A percentile compares a stretch with the other conserved stretches of the same genome.
Conservation (phyloP, 2,329 filamentous ascomycete species). For the Penicillium sp. region DNA sequence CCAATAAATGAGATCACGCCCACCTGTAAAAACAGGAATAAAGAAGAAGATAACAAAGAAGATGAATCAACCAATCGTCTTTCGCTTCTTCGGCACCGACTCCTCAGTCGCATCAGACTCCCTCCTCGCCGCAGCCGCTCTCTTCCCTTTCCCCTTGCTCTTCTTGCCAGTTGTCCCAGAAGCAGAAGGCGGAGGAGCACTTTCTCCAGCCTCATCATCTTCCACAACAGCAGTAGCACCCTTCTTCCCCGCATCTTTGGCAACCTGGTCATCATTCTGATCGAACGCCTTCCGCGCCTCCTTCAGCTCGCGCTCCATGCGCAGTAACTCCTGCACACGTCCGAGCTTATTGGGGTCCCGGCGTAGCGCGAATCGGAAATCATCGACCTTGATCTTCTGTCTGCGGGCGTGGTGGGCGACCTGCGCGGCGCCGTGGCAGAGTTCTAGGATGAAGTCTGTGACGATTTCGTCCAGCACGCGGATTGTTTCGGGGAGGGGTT, state of each 20-base stretch:
- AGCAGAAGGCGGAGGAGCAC: constrained; percentile 21
- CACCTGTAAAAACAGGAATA: no score
- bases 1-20: no score
- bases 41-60: constrained; percentile 3
- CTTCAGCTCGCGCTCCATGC: constrained; percentile 86
- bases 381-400: constrained; percentile 97
- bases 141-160: constrained; percentile 43
- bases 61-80: constrained; percentile 18
- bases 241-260: constrained; percentile 44
- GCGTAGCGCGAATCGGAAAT: constrained; percentile 93
- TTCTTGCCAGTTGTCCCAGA: constrained; percentile 33
- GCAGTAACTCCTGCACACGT: constrained; percentile 84
- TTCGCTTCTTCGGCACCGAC: constrained; percentile 37
- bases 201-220: constrained; percentile 32
- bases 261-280: constrained; percentile 50
- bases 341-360: constrained; percentile 85
- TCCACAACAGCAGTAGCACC: constrained; percentile 25
- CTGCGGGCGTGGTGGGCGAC: constrained; percentile 84
- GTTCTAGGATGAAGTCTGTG: constrained; percentile 94
- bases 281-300: constrained; percentile 69
- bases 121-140: constrained; percentile 28
- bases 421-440: constrained; percentile 86
- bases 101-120: constrained; percentile 36
- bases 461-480: constrained; percentile 91
- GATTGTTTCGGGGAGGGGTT: constrained; percentile 81